Conservation (phyloP, 345 rosid genomes). For the Crucihimalaya himalaica region DNA sequence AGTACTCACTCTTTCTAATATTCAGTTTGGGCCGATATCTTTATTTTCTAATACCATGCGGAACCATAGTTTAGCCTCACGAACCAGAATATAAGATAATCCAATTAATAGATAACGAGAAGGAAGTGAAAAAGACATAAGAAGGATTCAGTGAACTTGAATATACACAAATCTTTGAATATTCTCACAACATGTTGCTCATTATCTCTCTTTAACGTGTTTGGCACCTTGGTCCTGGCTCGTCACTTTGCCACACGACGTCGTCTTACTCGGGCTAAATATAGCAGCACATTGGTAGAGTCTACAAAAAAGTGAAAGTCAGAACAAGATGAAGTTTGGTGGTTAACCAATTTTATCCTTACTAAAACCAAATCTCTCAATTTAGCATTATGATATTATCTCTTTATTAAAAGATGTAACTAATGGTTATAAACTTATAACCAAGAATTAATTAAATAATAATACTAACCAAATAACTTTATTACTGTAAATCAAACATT, state of each 20-base stretch:
- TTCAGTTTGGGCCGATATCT: too few relatives aligned
- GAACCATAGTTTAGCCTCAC: background rate
- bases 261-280: background rate
- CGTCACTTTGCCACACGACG: background rate
- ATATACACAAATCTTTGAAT: background rate
- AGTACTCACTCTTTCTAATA: too few relatives aligned
- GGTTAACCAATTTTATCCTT: slow-evolving; percentile 47
- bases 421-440: background rate
- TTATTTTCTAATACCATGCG: background rate
- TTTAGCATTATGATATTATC: background rate
- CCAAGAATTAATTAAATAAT: background rate
- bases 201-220: slow-evolving; percentile 27
- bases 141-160: slow-evolving; percentile 12
- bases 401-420: background rate
- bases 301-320: slow-evolving; percentile 18
- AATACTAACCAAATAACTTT: background rate
- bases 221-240: slow-evolving; percentile 26
- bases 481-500: slow-evolving; percentile 5
- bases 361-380: slow-evolving; percentile 11
- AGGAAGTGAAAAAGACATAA: background rate
- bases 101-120: background rate
- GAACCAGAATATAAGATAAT: background rate
- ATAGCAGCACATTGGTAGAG: background rate
- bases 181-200: slow-evolving; percentile 29
- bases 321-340: slow-evolving; percentile 20